Evolutionary conservation across 2,329 filamentous ascomycete genomes (phyloP), one percentile per base, ranked within the genome.

Genomic region (Diaporthe sp.): DNA sequence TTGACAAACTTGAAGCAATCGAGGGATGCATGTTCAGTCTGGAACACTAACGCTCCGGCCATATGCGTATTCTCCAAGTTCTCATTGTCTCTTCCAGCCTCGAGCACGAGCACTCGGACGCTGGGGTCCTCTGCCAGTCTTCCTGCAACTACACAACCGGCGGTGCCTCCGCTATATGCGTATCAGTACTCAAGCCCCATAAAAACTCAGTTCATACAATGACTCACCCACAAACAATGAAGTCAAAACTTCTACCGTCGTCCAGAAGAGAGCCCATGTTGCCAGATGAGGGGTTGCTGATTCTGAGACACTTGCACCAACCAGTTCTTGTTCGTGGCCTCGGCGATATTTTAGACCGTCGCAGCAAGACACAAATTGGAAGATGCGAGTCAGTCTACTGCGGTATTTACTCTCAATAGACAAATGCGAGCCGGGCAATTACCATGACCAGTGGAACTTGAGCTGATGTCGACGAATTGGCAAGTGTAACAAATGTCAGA

Each of bases 111-210:
- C 19, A 87, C 83, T 2, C 78, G 81, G 25, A 83, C 79, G 34
- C 78, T 74, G 17, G 81, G 81, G 74, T 84, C 82, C 75, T 86
- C 83, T 28, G 81, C 83, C 1, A 89, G 81, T 49, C 87, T 84
- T 39, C 85, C 84, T 9, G 87, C 87, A 73, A 88, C 77, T 3
- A 85, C 85, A 79, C 86, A 87, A 44, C 87, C 87, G 42, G 87
- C 85, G 3, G 87, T 88, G 31, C 87, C 87, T 55, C 86, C 86
- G 81, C 59, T 13, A 19, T 72, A 17, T 22, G 28, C 28, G 9
- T 39, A 34, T 68, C 65, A 68, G 46, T 68, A n/a, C 7, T 7
- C 7, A 15, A 17, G 17, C 53, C 22, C 31, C 31, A 8, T 8
- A 19, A 15, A 34, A 55, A 1, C 62, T 31, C 39, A 39, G 46